Conservation (phyloP, 2,329 filamentous ascomycete species). For the Pseudogymnoascus sp. region DNA sequence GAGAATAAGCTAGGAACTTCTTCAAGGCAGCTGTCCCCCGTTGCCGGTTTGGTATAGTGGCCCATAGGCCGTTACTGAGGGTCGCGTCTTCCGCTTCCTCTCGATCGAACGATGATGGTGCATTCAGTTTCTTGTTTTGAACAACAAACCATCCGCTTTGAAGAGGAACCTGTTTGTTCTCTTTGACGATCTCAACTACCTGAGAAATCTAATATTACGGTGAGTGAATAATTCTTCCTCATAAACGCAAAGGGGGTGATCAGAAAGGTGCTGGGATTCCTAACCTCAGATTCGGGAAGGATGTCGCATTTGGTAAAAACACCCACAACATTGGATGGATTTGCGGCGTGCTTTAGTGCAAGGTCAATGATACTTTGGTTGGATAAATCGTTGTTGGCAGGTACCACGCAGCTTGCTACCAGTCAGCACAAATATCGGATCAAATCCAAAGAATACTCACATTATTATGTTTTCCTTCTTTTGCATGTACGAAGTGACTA, state of each 20-base stretch:
- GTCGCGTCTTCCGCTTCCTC: slow-evolving; percentile 24
- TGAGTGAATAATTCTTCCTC: too few relatives aligned
- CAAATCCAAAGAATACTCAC: too few relatives aligned
- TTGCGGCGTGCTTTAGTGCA: slow-evolving; percentile 25
- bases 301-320: slow-evolving; percentile 36
- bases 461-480: slow-evolving; percentile 33
- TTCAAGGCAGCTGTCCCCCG: slow-evolving; percentile 28
- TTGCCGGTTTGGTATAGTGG: slow-evolving; percentile 18
- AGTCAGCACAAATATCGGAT: not conserved
- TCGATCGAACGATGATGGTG: slow-evolving; percentile 23
- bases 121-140: slow-evolving; percentile 28
- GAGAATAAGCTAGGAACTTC: slow-evolving; percentile 25
- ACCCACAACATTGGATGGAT: slow-evolving; percentile 29
- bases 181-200: slow-evolving; percentile 14
- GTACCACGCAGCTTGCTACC: not conserved
- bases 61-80: slow-evolving; percentile 27
- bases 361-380: slow-evolving; percentile 28
- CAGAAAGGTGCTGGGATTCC: too few relatives aligned
- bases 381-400: slow-evolving; percentile 24
- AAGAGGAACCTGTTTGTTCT: slow-evolving; percentile 15
- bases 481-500: slow-evolving; percentile 33
- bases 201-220: too few relatives aligned
- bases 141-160: slow-evolving; percentile 33
- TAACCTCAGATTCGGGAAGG: too few relatives aligned
- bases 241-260: too few relatives aligned